phyloP scores from a whole-genome alignment of 2,329 filamentous ascomycete genomes.

The Epichloe coenophiala region DNA sequence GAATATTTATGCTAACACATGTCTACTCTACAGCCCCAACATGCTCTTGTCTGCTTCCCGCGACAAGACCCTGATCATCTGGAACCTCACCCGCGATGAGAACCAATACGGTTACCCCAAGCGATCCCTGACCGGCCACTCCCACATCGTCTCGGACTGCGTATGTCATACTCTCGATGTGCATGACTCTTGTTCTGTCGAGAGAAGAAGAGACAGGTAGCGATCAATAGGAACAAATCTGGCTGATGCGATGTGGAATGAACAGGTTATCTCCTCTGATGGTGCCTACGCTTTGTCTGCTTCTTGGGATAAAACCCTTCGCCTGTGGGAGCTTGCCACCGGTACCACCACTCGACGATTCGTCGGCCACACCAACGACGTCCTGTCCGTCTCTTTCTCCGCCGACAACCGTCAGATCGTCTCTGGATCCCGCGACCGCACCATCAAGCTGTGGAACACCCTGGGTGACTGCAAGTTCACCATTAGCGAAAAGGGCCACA shows the following conservation, averaged over 20 bases:
- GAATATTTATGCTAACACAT: conserved; percentile 8
- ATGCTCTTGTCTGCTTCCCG: conserved; percentile 97
- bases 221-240: conserved; percentile 3
- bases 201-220: not conserved
- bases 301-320: conserved; percentile 99
- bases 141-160: conserved; percentile 99
- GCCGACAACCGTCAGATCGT: conserved; percentile 99
- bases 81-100: conserved; percentile 99
- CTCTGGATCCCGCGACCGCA: conserved; percentile 93
- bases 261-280: conserved; percentile 94
- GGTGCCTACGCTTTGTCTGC: conserved; percentile 97
- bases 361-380: conserved; percentile 98
- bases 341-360: conserved; percentile 96
- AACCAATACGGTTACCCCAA: conserved; percentile 97
- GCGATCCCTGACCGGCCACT: conserved; percentile 96
- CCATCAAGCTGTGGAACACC: conserved; percentile 99
- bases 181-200: not conserved
- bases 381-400: conserved; percentile 99
- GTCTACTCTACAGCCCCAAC: conserved; percentile 58
- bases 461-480: conserved; percentile 99
- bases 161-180: conserved; percentile 45
- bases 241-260: conserved; percentile 12
- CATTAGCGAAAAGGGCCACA: conserved; percentile 99
- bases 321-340: conserved; percentile 96
- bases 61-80: conserved; percentile 99